Conservation (phyloP, 352 stramenopile genomes). For the Phytophthora chlamydospora region DNA sequence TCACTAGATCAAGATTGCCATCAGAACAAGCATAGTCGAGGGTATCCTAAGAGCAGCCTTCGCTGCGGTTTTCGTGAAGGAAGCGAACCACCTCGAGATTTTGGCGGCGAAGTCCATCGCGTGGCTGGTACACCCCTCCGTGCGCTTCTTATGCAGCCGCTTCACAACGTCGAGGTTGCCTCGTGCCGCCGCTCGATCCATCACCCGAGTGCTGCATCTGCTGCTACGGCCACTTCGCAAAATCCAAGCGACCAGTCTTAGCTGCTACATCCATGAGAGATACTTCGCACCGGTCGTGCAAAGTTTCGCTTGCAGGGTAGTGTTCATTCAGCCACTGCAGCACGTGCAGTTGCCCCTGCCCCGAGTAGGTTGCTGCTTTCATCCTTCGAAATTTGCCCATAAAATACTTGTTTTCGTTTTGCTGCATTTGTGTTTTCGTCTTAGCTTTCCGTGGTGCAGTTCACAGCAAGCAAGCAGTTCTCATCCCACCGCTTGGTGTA, state of each 20-base stretch:
- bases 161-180: slow-evolving; percentile 15
- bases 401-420: no score
- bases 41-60: no score
- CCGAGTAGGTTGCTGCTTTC: no score
- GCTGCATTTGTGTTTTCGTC: not conserved
- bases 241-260: slow-evolving; percentile 15
- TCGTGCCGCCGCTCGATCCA: slow-evolving; percentile 25
- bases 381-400: no score
- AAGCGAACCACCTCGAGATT: slow-evolving; percentile 16
- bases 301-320: no score
- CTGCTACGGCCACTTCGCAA: slow-evolving; percentile 12
- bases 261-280: slow-evolving; percentile 23
- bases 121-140: slow-evolving; percentile 22
- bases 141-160: slow-evolving; percentile 19
- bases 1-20: no score
- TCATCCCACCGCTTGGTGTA: slow-evolving; percentile 45
- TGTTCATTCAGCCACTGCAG: no score
- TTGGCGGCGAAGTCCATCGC: slow-evolving; percentile 15
- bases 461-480: slow-evolving; percentile 13
- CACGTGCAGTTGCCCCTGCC: no score
- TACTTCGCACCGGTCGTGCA: no score
- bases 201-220: slow-evolving; percentile 13
- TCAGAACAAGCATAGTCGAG: no score
- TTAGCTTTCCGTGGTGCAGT: slow-evolving; percentile 8
- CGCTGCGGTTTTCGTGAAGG: no score